phyloP scores from a whole-genome alignment of 257 asterid species.

The Handroanthus guayacan region DNA sequence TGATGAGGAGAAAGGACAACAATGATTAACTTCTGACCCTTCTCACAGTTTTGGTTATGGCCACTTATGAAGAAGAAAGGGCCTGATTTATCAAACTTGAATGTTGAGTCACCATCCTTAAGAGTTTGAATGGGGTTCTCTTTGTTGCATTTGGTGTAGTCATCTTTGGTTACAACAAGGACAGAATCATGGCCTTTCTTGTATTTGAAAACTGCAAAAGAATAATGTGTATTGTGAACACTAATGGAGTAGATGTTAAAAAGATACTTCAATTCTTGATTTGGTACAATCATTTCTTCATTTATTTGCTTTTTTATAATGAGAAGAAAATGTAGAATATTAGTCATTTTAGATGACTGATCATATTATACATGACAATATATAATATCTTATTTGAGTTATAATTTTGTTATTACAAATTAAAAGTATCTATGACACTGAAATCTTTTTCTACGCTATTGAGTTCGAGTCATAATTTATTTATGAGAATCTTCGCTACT shows the following conservation, averaged over 20 bases:
- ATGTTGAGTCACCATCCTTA: constrained; percentile 44
- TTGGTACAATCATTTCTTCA: neutral
- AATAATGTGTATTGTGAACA: neutral
- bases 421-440: no score
- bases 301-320: no score
- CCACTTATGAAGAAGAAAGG: constrained; percentile 63
- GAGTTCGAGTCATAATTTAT: no score
- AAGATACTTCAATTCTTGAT: neutral
- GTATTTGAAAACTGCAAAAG: constrained; percentile 56
- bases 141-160: constrained; percentile 55
- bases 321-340: no score
- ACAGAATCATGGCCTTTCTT: constrained; percentile 54
- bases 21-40: constrained; percentile 50
- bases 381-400: no score
- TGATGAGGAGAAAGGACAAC: constrained; percentile 41
- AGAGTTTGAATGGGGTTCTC: constrained; percentile 39
- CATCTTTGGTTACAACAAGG: constrained; percentile 48
- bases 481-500: no score
- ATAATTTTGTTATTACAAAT: no score
- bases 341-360: no score
- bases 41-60: constrained; percentile 54
- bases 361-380: no score
- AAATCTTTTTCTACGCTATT: no score
- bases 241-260: neutral
- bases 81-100: constrained; percentile 49